A percentile compares a stretch with the other conserved stretches of the same genome.
Conservation (phyloP, 352 stramenopile species). For the Globisporangium yorkense region DNA sequence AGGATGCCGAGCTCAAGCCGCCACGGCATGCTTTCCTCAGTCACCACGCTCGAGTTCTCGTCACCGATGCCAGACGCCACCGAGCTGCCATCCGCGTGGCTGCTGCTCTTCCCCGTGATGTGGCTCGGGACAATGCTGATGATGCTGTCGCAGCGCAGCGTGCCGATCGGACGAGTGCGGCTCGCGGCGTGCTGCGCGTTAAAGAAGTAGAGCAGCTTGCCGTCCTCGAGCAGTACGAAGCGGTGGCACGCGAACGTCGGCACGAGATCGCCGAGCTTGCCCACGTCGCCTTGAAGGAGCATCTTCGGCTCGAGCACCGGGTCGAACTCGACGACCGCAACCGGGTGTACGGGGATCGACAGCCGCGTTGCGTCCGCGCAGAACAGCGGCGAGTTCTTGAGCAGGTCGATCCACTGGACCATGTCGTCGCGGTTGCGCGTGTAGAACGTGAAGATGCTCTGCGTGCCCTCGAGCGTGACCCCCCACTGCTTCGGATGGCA, state of each 20-base stretch:
- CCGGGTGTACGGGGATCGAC: slow-evolving; percentile 76
- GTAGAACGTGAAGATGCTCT: slow-evolving; percentile 86
- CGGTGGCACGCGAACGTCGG: slow-evolving; percentile 54
- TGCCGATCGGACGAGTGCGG: slow-evolving; percentile 66
- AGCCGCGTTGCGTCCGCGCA: slow-evolving; percentile 38
- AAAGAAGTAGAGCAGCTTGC: slow-evolving; percentile 78
- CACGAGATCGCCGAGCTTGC: slow-evolving; percentile 75
- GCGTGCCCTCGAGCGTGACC: slow-evolving; percentile 71
- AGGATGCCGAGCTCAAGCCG: slow-evolving; percentile 67
- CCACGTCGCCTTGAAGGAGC: slow-evolving; percentile 59
- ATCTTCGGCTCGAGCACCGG: slow-evolving; percentile 59
- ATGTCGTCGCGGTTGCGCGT: slow-evolving; percentile 72
- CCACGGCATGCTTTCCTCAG: slow-evolving; percentile 66
- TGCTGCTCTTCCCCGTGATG: slow-evolving; percentile 29
- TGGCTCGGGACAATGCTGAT: slow-evolving; percentile 74
- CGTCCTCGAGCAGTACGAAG: slow-evolving; percentile 77
- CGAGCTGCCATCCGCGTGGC: slow-evolving; percentile 43
- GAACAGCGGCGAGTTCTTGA: slow-evolving; percentile 86
- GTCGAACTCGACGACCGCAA: slow-evolving; percentile 75
- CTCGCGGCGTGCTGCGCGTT: slow-evolving; percentile 45
- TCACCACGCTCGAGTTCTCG: slow-evolving; percentile 3
- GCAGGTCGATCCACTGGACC: slow-evolving; percentile 79
- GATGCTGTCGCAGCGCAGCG: slow-evolving; percentile 75
- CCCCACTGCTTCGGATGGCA: slow-evolving; percentile 85
- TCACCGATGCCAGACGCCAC: slow-evolving; percentile 43